Conservation (phyloP, 78 protist species). For the Isochrysis galbana region DNA sequence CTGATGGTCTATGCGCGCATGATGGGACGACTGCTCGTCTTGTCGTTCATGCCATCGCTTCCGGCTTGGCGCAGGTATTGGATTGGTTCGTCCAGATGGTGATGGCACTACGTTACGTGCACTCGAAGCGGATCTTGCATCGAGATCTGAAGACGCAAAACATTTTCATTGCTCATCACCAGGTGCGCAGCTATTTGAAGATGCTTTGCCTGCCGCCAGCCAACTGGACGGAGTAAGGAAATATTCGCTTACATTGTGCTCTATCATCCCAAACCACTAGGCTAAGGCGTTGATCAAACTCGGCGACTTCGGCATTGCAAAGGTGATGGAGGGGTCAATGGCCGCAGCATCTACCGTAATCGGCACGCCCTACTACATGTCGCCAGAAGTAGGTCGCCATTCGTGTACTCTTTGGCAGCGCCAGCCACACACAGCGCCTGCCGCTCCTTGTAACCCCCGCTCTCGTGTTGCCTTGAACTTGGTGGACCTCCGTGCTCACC, state of each 20-base stretch:
- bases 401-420: no score
- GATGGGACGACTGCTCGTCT: background rate
- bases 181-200: no score
- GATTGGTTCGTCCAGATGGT: slow-evolving; percentile 49
- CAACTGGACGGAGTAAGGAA: background rate
- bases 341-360: slow-evolving; percentile 43
- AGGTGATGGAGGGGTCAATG: slow-evolving; percentile 38
- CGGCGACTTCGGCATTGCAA: slow-evolving; percentile 44
- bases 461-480: no score
- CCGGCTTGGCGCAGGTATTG: background rate
- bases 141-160: slow-evolving; percentile 51
- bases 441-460: no score
- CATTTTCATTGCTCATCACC: background rate
- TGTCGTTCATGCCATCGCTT: no score
- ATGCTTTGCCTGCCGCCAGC: no score
- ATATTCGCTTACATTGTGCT: background rate
- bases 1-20: background rate
- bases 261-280: no score
- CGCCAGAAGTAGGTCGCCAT: slow-evolving; percentile 53
- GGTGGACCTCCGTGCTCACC: no score
- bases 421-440: no score
- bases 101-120: slow-evolving; percentile 32
- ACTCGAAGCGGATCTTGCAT: slow-evolving; percentile 35
- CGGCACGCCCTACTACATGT: slow-evolving; percentile 60
- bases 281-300: background rate